These are phyloP conservation scores for Lachancea thermotolerans DNA, from an alignment of 805 yeast species.

Conservation along the genomic window DNA sequence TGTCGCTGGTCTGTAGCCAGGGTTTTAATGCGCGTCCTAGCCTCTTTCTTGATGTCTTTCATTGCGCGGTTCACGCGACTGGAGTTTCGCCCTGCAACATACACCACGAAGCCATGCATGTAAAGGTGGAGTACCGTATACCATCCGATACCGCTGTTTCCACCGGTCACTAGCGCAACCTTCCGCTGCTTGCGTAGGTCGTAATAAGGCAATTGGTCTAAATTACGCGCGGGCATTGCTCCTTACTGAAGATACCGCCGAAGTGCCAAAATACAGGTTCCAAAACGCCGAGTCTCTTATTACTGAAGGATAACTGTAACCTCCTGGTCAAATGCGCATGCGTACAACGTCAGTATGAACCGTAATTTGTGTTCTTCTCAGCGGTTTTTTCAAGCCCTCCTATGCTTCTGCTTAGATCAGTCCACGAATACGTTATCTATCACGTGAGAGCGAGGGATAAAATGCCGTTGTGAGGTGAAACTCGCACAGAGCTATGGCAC, in stretches of 20 bases:
- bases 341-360: not conserved
- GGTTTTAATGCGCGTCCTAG: conserved; percentile 24
- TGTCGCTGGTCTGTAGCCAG: conserved; percentile 12
- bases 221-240: conserved; percentile 30
- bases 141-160: conserved; percentile 76
- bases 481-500: too few species aligned
- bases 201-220: conserved; percentile 52
- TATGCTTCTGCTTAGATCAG: too few species aligned
- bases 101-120: conserved; percentile 70
- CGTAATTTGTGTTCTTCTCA: not conserved
- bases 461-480: too few species aligned
- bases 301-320: too few species aligned
- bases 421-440: too few species aligned
- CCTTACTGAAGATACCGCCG: too few species aligned
- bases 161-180: conserved; percentile 74
- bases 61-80: conserved; percentile 52
- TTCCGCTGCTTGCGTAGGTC: conserved; percentile 49
- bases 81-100: conserved; percentile 64
- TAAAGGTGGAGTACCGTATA: conserved; percentile 68
- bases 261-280: too few species aligned
- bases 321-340: too few species aligned
- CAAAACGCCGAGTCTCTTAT: too few species aligned
- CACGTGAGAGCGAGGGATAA: too few species aligned
- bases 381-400: too few species aligned
- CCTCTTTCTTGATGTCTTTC: conserved; percentile 48